Conservation (phyloP, 2,329 filamentous ascomycete species). For the Pyricularia pennisetigena region DNA sequence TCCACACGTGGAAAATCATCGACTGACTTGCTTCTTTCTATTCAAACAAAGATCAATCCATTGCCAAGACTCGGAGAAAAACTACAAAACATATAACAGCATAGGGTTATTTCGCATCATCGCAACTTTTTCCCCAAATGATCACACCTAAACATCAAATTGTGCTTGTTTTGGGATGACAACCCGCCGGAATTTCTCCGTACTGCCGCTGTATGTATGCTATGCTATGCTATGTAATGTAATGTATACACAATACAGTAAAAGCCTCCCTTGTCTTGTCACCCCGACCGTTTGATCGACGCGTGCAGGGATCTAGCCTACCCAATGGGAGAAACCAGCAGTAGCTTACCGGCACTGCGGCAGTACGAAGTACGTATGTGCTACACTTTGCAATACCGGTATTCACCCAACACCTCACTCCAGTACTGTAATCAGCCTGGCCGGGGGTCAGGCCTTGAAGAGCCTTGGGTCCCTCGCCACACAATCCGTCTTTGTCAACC, state of each 20-base stretch:
- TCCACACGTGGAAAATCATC: too few relatives aligned
- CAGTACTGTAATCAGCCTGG: background rate
- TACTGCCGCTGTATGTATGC: too few relatives aligned
- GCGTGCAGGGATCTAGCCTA: background rate
- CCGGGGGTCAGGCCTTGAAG: background rate
- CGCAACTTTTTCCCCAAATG: too few relatives aligned
- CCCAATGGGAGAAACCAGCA: background rate
- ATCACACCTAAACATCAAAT: too few relatives aligned
- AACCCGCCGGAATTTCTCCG: background rate
- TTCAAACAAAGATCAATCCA: too few relatives aligned
- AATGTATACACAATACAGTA: too few relatives aligned
- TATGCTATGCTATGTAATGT: background rate
- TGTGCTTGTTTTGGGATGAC: background rate
- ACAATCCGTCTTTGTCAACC: background rate
- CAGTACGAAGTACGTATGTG: background rate
- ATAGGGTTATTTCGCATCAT: too few relatives aligned
- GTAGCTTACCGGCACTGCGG: too few relatives aligned
- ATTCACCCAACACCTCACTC: too few relatives aligned
- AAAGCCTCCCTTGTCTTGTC: background rate
- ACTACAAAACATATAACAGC: too few relatives aligned
- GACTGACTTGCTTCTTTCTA: too few relatives aligned
- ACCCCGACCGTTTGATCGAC: constrained; percentile 3
- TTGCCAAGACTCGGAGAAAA: too few relatives aligned
- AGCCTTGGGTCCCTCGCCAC: background rate
- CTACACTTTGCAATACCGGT: background rate